A percentile compares a stretch with the other conserved stretches of the same genome.
Evolutionary conservation across 345 rosid genomes (phyloP).

Genomic region (Excoecaria agallocha): DNA sequence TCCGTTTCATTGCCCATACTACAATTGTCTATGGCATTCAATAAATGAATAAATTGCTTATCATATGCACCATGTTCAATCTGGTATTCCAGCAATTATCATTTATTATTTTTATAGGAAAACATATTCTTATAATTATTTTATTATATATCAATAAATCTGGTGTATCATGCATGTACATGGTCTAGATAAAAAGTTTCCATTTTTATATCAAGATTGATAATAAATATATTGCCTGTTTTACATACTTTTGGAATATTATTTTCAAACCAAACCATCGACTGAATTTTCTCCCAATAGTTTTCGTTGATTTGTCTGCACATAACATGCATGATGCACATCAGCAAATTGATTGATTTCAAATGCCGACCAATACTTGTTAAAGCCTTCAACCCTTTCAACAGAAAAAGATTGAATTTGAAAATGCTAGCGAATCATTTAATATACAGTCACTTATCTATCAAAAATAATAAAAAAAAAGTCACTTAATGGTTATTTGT

Average conservation of each 20-base stretch:
- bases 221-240: background rate
- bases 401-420: too few relatives aligned
- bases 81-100: background rate
- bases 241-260: constrained; percentile 2
- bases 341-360: background rate
- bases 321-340: too few relatives aligned
- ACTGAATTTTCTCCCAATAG: background rate
- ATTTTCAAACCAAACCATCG: background rate
- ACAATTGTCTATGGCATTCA: background rate
- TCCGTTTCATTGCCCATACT: background rate
- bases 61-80: background rate
- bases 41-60: background rate
- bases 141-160: too few relatives aligned
- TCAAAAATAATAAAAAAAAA: too few relatives aligned
- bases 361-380: too few relatives aligned
- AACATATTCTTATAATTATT: too few relatives aligned
- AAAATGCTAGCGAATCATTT: too few relatives aligned
- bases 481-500: too few relatives aligned
- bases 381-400: too few relatives aligned
- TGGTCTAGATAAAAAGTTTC: too few relatives aligned
- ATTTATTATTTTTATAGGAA: background rate
- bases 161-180: too few relatives aligned
- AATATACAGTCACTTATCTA: too few relatives aligned
- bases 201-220: background rate
- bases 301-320: background rate